Evolutionary conservation across 2,329 filamentous ascomycete species (phyloP), one percentile per base, ranked within the genome.

Genomic region (Aspergillus novoparasiticus): DNA sequence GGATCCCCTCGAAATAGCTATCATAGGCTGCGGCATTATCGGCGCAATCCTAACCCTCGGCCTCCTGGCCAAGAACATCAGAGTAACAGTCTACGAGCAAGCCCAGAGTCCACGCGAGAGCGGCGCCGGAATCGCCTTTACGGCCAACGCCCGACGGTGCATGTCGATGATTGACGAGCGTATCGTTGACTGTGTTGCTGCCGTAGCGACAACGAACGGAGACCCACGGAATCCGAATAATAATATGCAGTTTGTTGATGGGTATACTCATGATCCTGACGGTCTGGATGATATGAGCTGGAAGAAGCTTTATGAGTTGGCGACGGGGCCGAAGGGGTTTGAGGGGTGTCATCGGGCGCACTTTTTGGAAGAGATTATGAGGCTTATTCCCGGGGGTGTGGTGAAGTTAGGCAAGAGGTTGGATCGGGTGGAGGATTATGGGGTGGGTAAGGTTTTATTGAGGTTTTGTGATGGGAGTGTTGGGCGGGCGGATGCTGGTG

Each of bases 401-500:
- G 72, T 76, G 3, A 48, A 71, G 51, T 77, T 80, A 58, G 69
- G 72, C 1, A 80, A 80, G 65, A 70, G 73, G 32, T 55, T 82
- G 3, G 72, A 77, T 10, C 62, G 66, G n/a, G 67, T 75, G 34
- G 69, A 72, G 36, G 67, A 74, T 41, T 54, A 63, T 3, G 69
- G 66, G 6, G 68, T 67, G 14, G 68, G 66, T 8, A 69, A 64
- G 50, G 62, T 75, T 4, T 19, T 63, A 6, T 54, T 84, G 57
- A 71, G 70, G 6, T 84, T 86, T 61, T 67, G 73, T 1, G 84
- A 86, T 70, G 82, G 82, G 0, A 79, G 74, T 0, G 75, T 69
- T 0, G 82, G 76, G 0, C 69, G 76, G 30, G 82, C 83, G 34
- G 78, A 78, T 63, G 78, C 80, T 36, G 62, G 68, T 70, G 64